Conservation (phyloP, 2,329 filamentous ascomycete species). For the Fusarium succisae region DNA sequence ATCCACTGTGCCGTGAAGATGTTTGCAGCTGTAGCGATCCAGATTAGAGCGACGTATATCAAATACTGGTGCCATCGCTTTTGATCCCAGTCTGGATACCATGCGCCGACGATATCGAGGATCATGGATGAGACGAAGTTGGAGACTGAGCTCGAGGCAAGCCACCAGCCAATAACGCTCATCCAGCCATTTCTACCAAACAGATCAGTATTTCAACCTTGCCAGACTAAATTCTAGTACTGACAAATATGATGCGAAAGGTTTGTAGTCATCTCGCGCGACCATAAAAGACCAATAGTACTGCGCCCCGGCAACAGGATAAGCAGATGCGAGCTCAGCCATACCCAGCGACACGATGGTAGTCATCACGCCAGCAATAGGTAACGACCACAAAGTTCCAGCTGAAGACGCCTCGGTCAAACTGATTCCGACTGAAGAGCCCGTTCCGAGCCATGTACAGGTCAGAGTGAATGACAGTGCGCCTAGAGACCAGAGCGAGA, state of each 20-base stretch:
- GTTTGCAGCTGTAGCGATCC: slow-evolving; percentile 68
- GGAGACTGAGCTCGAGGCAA: slow-evolving; percentile 32
- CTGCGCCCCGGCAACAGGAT: slow-evolving; percentile 42
- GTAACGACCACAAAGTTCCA: slow-evolving; percentile 43
- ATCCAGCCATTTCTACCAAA: slow-evolving; percentile 23
- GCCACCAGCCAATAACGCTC: slow-evolving; percentile 37
- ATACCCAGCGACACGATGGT: slow-evolving; percentile 40
- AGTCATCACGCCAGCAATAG: slow-evolving; percentile 42
- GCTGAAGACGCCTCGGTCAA: slow-evolving; percentile 40
- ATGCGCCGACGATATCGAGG: slow-evolving; percentile 25
- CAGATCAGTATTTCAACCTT: accelerated
- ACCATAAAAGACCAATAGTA: slow-evolving; percentile 44
- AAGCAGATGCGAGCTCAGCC: slow-evolving; percentile 41
- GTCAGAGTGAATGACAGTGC: slow-evolving; percentile 45
- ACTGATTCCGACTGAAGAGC: slow-evolving; percentile 43
- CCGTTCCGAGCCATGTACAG: slow-evolving; percentile 45
- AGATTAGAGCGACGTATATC: slow-evolving; percentile 70
- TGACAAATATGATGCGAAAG: slow-evolving; percentile 40
- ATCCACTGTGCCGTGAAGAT: slow-evolving; percentile 57
- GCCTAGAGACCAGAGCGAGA: slow-evolving; percentile 40
- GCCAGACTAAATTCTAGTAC: accelerated
- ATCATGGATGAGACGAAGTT: slow-evolving; percentile 38
- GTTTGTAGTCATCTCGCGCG: slow-evolving; percentile 34
- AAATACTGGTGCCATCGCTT: slow-evolving; percentile 74
- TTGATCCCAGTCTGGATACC: slow-evolving; percentile 60